Conservation (phyloP, 345 rosid species). For the Eucalyptus dawsonii region DNA sequence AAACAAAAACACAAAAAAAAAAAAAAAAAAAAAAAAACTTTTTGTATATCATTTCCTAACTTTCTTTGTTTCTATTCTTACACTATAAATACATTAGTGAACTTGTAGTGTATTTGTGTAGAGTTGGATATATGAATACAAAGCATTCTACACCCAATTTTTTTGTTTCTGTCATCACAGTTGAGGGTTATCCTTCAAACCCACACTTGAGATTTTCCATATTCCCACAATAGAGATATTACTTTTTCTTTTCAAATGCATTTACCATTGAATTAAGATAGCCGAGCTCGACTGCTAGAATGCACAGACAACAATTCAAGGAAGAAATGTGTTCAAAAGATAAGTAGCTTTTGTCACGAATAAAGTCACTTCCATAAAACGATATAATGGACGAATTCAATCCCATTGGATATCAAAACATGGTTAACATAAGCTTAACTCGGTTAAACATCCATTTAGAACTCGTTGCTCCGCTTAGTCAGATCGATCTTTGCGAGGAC, state of each 20-base stretch:
- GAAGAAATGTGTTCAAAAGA: background rate
- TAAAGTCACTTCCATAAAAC: background rate
- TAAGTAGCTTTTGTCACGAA: background rate
- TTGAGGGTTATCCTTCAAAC: background rate
- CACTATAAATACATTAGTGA: no score
- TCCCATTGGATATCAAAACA: background rate
- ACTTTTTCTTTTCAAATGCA: background rate
- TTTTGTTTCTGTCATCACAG: no score
- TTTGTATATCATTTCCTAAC: no score
- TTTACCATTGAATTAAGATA: background rate
- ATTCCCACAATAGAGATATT: background rate
- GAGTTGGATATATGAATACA: no score
- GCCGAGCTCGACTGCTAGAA: background rate
- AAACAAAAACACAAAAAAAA: no score
- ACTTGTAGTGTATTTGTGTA: no score
- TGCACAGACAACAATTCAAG: background rate
- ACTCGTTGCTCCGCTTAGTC: rapidly evolving
- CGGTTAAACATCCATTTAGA: rapidly evolving
- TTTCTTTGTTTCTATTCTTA: no score
- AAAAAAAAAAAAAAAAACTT: no score
- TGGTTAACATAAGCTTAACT: rapidly evolving
- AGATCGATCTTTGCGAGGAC: no score
- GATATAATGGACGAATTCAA: background rate
- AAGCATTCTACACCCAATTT: no score
- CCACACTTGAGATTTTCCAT: background rate